Percentiles rank a stretch among this genome's conserved stretches.
Conservation (phyloP, 495 filamentous ascomycete genomes). For the Venustampulla echinocandica region DNA sequence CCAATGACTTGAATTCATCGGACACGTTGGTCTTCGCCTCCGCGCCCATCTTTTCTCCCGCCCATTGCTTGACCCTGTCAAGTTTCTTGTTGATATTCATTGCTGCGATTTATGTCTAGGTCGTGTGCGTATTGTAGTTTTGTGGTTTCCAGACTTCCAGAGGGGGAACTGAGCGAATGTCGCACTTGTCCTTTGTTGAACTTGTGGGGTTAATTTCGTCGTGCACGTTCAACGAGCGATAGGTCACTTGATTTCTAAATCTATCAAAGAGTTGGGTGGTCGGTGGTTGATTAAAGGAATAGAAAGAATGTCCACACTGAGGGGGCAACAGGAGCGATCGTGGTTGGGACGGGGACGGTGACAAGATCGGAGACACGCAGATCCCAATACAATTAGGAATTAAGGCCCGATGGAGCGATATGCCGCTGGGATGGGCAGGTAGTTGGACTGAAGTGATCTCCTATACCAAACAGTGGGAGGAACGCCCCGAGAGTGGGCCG, state of each 20-base stretch:
- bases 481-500: too few species aligned
- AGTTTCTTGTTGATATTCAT: constrained; percentile 97
- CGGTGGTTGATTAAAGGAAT: neutral
- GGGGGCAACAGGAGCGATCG: constrained; percentile 15
- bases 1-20: constrained; percentile 88
- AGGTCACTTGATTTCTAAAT: constrained; percentile 14
- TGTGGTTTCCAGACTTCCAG: neutral
- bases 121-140: neutral
- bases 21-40: constrained; percentile 83
- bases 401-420: constrained; percentile 8
- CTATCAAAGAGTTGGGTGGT: constrained; percentile 15
- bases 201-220: constrained; percentile 9
- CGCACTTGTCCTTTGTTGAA: neutral
- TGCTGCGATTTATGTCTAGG: constrained; percentile 4
- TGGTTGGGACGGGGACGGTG: constrained; percentile 6
- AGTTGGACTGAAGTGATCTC: neutral
- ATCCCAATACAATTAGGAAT: constrained; percentile 3
- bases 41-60: constrained; percentile 90
- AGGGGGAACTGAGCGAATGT: neutral
- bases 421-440: constrained; percentile 3
- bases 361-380: neutral
- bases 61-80: constrained; percentile 97
- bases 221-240: constrained; percentile 3
- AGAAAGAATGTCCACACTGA: constrained; percentile 7
- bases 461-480: too few species aligned